Percentiles rank a stretch among this genome's conserved stretches.
These are phyloP conservation scores for Chenopodium berlandieri DNA, from an alignment of 148 eudicot genomes.

Conservation along the genomic window DNA sequence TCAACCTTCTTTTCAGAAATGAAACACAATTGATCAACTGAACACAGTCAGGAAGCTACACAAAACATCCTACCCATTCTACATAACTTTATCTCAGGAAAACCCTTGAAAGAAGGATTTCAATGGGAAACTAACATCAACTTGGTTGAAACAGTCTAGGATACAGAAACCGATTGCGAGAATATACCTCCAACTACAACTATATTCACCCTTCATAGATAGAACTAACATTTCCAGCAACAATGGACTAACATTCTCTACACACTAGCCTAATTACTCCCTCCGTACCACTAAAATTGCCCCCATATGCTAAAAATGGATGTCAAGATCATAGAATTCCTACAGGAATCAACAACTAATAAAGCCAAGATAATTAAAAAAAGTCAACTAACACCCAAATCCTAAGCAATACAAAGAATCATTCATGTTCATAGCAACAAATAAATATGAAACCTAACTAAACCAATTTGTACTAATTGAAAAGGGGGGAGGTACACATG, in stretches of 20 bases:
- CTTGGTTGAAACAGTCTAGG: background rate
- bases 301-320: too few relatives aligned
- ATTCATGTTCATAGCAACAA: background rate
- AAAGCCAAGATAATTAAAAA: background rate
- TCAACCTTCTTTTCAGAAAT: background rate
- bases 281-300: too few relatives aligned
- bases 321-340: background rate
- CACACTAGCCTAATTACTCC: background rate
- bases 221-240: background rate
- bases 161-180: background rate
- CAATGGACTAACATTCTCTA: background rate
- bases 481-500: slow-evolving; percentile 1
- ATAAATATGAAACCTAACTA: background rate
- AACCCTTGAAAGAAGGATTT: background rate
- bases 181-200: background rate
- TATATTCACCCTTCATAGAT: background rate
- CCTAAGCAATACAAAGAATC: background rate
- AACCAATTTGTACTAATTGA: background rate
- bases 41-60: background rate
- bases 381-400: background rate
- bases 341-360: slow-evolving; percentile 5
- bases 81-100: background rate
- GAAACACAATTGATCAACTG: background rate
- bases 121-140: background rate
- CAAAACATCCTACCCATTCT: background rate